Base-by-base conservation (phyloP, 306 rosid species). In the Sindora glabra region DNA sequence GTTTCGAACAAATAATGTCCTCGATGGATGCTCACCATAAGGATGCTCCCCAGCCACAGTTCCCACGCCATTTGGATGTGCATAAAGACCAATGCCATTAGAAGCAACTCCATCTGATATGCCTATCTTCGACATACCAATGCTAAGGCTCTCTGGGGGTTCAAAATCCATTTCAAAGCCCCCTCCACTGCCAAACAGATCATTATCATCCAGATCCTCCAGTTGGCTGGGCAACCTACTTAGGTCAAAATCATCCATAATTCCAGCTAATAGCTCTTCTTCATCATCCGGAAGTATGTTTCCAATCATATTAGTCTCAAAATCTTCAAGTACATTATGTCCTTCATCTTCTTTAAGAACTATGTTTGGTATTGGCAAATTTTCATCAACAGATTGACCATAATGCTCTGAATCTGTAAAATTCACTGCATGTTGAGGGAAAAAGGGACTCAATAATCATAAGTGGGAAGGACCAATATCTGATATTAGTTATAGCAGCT, bases 31-130 rank as follows among this genome's bases (percentile, higher is more conserved):
- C 79, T 90, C 97, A 49, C 97, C 97, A 27, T 82, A 90, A 3
- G 97, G 97, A 77, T 90, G 97, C 76, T 90, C 97, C 47, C 95
- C 97, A 48, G 90, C 95, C 69, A 86, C 81, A 12, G 97, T 51
- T 64, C 84, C 97, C 58, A 65, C 83, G 1, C 97, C 86, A 74
- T 90, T 90, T 37, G 86, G 74, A 37, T 84, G 86, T 21, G 85
- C 74, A 76, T 57, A 80, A 32, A 62, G 79, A 74, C 75, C 74
- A 65, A 83, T 68, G 8, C 90, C 86, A 73, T 85, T 81, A 12
- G 81, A 70, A 72, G 71, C 10, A 64, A 67, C 54, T 62, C 74
- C 85, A 68, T 82, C 94, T n/a, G 81, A 74, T 39, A 90, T 10
- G 75, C 77, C 68, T 59, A 90, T 56, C 59, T 77, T 86, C 33